Evolutionary conservation across 176 grass and related monocot species (phyloP), one percentile per base, ranked within the genome.

Genomic region (Carex scoparia): DNA sequence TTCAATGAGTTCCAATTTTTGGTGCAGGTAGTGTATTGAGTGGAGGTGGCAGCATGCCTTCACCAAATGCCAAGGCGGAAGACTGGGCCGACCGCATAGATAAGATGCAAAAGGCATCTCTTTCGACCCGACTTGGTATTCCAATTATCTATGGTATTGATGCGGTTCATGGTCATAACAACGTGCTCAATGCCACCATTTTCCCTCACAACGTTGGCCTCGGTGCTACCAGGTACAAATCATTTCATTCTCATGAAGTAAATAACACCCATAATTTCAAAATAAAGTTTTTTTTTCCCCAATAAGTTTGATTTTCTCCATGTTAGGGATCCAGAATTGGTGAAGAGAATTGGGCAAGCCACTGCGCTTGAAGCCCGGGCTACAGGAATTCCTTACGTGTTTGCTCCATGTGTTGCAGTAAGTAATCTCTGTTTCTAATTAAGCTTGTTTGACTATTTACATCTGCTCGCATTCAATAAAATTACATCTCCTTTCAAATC

Each of bases 141-240:
- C 90, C 94, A n/a, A 94, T 97, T 78, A 86, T 97, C 53, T 97
- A 94, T 86, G 94, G 94, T 72, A 92, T 92, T 80, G 92, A 97
- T 90, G 94, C 94, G 9, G 92, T 97, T 57, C 94, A 97, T 86
- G 92, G 94, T 53, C 86, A 97, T 84, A 94, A 94, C 79, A 91
- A 91, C 62, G 94, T 89, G 53, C 86, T 90, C 79, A 89, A 92
- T 86, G 92, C 94, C 83, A 97, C 94, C 40, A 91, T 97, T 80
- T 97, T 97, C 73, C 94, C 94, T 23, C 94, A 94, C 85, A 94
- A 97, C 81, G 27, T 97, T 86, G 94, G 90, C 37, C 94, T 97
- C 51, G 92, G 94, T 31, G 92, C 92, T 37, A 92, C 94, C 35
- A 74, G 84, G 88, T 86, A 64, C 48, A 35, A 80, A 74, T 9